Percentiles rank a stretch among this genome's conserved stretches.
Conservation (phyloP, 108 stramenopile species). For the Cyclotella baltica region DNA sequence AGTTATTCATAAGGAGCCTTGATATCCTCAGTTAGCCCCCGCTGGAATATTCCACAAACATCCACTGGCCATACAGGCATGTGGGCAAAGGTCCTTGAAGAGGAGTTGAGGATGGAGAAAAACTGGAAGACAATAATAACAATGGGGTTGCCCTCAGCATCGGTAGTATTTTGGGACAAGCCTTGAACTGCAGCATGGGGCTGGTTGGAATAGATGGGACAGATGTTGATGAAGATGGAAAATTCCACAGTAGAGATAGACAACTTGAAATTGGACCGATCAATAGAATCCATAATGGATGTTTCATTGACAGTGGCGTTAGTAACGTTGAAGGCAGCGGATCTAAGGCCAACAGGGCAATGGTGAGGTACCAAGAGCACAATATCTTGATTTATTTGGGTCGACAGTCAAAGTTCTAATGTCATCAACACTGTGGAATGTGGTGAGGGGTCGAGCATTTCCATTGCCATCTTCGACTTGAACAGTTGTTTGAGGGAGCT, state of each 20-base stretch:
- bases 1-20: neutral
- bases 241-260: neutral
- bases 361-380: neutral
- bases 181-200: neutral
- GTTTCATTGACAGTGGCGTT: neutral
- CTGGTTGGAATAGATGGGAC: neutral
- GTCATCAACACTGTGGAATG: neutral
- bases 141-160: neutral
- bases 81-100: neutral
- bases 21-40: neutral
- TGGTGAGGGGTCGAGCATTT: neutral
- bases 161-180: neutral
- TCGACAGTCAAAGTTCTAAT: neutral
- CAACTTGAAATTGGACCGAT: neutral
- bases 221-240: neutral
- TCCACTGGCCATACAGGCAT: neutral
- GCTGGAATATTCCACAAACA: neutral
- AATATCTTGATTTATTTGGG: neutral
- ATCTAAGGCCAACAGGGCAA: neutral
- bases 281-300: neutral
- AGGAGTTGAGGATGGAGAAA: neutral
- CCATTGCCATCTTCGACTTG: neutral
- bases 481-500: constrained; percentile 2
- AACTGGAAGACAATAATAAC: neutral
- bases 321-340: neutral